Evolutionary conservation across 257 asterid genomes (phyloP), one percentile per base, ranked within the genome.

Genomic region (Echium plantagineum): DNA sequence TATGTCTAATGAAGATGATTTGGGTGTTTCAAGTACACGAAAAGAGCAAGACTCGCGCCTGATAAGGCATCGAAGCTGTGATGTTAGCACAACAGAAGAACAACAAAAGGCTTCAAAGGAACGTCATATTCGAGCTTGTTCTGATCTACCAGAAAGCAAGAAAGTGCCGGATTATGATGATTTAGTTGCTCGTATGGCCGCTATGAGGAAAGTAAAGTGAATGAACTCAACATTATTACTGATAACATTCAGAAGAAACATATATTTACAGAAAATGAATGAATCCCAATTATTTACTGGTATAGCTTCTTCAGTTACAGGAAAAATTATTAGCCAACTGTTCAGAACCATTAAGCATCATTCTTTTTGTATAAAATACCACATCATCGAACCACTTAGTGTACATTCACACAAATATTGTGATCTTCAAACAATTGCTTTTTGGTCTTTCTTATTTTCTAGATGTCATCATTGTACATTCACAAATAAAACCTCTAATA

Each of bases 81-180:
- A 42, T 13, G 15, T 7, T 7, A 7, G 13, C 15, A 10, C 47
- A 8, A 7, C 47, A 3, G 13, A 3, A 1, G 47, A 35, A 35
- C 47, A 15, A 15, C 65, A 16, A 64, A 85, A 75, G n/a, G n/a
- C n/a, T 60, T 53, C 54, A 2, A 70, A 62, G 63, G 28, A 57
- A 21, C 94, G 76, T 13, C 49, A 42, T 16, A 48, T 63, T 16
- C 78, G 96, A 15, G 65, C 90, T 4, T n/a, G 81, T 53, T 85
- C 94, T 6, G 72, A 71, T 42, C 80, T 85, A 30, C 82, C 85
- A 0, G 89, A 77, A 16, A 21, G 67, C 60, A 31, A 66, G 51
- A 70, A 72, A 73, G 57, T 84, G 64, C 95, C 90, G 3, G 94
- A 90, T 12, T 90, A 85, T 9, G 95, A 86, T 46, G 94, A 90